Percentiles rank a stretch among this genome's conserved stretches.
Evolutionary conservation across 2,329 filamentous ascomycete species (phyloP).

Genomic region (Fusarium irregulare): DNA sequence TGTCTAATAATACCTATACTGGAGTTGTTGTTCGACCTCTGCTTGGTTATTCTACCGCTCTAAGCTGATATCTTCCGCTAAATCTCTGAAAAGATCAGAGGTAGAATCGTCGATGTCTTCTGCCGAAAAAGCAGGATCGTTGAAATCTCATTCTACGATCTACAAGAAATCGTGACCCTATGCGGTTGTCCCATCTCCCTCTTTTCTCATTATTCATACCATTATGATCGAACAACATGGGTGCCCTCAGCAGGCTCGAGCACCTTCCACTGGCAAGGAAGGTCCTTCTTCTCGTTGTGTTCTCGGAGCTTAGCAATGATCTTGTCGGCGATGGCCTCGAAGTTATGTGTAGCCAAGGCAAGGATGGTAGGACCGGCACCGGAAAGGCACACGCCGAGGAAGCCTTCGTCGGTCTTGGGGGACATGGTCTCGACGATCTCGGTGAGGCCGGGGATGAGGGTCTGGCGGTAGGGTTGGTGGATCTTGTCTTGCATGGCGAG

Average conservation of each 20-base stretch:
- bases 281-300: slow-evolving; percentile 67
- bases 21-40: background rate
- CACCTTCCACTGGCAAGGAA: slow-evolving; percentile 87
- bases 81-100: background rate
- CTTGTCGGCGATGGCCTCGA: slow-evolving; percentile 83
- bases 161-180: slow-evolving; percentile 9
- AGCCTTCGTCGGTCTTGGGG: slow-evolving; percentile 84
- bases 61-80: background rate
- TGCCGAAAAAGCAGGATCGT: background rate
- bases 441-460: slow-evolving; percentile 88
- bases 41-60: background rate
- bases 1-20: background rate
- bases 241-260: slow-evolving; percentile 87
- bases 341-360: slow-evolving; percentile 89
- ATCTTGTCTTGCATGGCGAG: slow-evolving; percentile 99
- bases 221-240: slow-evolving; percentile 54
- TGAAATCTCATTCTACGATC: background rate
- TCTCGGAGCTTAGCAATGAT: slow-evolving; percentile 80
- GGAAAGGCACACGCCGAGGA: slow-evolving; percentile 93
- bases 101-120: background rate
- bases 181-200: too few relatives aligned
- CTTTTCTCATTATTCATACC: background rate
- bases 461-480: slow-evolving; percentile 95
- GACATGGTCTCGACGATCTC: slow-evolving; percentile 94
- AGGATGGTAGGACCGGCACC: slow-evolving; percentile 96